Evolutionary conservation across 2,329 filamentous ascomycete species (phyloP).

Genomic region (Ophiocordyceps robertsii): DNA sequence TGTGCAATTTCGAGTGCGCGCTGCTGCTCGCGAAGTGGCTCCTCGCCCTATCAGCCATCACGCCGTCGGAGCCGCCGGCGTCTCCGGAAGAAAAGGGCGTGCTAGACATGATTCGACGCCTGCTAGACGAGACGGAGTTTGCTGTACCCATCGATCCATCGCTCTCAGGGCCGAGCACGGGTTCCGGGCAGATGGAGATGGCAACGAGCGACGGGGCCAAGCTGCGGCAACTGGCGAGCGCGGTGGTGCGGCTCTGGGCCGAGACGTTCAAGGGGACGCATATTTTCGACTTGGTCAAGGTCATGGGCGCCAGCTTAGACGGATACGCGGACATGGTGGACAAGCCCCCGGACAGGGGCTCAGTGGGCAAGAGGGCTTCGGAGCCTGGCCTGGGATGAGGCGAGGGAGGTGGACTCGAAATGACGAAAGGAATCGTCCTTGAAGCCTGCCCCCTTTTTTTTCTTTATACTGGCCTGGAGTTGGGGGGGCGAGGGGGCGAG

Average conservation of each 20-base stretch:
- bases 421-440: not conserved
- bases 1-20: constrained; percentile 50
- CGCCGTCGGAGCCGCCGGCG: constrained; percentile 33
- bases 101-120: constrained; percentile 40
- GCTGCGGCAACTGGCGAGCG: constrained; percentile 40
- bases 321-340: constrained; percentile 43
- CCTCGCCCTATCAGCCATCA: constrained; percentile 38
- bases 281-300: constrained; percentile 45
- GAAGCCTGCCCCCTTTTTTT: not conserved
- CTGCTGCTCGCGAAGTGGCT: constrained; percentile 49
- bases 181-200: constrained; percentile 25
- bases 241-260: constrained; percentile 46
- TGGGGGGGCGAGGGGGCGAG: too few relatives aligned
- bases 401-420: not conserved
- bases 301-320: constrained; percentile 43
- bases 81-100: constrained; percentile 40
- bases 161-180: constrained; percentile 25
- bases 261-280: constrained; percentile 49
- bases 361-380: constrained; percentile 8
- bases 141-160: constrained; percentile 46
- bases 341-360: constrained; percentile 22
- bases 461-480: not conserved
- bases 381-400: constrained; percentile 10
- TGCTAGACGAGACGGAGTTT: constrained; percentile 50
- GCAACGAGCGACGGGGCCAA: constrained; percentile 34